phyloP scores from a whole-genome alignment of 495 filamentous ascomycete species.

The Opeltia flavorubescens region DNA sequence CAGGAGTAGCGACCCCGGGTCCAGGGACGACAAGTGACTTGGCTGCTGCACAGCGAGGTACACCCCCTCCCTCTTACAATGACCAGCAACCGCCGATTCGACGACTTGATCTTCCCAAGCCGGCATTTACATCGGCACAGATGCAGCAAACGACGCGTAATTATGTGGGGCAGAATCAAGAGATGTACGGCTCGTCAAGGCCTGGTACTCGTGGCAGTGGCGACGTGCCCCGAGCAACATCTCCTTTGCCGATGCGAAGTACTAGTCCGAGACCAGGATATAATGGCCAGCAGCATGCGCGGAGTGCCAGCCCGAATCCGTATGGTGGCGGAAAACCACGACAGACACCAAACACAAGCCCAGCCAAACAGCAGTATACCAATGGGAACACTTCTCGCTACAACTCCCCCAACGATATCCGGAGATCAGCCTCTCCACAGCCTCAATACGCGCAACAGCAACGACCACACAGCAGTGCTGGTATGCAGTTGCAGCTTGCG shows the following conservation, averaged over 20 bases:
- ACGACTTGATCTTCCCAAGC: slow-evolving; percentile 76
- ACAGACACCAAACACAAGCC: slow-evolving; percentile 13
- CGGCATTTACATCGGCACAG: slow-evolving; percentile 76
- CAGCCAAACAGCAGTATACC: slow-evolving; percentile 11
- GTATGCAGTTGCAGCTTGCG: slow-evolving; percentile 75
- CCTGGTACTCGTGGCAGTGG: slow-evolving; percentile 19
- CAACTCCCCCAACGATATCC: slow-evolving; percentile 38
- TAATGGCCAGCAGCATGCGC: slow-evolving; percentile 1
- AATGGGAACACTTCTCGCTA: neutral
- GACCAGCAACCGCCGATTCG: slow-evolving; percentile 44
- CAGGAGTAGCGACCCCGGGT: slow-evolving; percentile 74
- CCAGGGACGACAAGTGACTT: slow-evolving; percentile 38
- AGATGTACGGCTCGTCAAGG: slow-evolving; percentile 48
- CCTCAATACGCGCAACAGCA: slow-evolving; percentile 43
- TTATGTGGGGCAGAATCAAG: slow-evolving; percentile 69
- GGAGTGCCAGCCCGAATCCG: slow-evolving; percentile 20
- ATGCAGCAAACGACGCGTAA: slow-evolving; percentile 90
- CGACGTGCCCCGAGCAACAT: slow-evolving; percentile 31
- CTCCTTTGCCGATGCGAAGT: slow-evolving; percentile 40
- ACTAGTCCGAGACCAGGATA: slow-evolving; percentile 37
- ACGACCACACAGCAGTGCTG: slow-evolving; percentile 46
- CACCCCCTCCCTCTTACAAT: slow-evolving; percentile 76
- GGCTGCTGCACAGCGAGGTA: slow-evolving; percentile 42
- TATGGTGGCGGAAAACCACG: slow-evolving; percentile 7
- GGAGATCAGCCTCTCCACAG: slow-evolving; percentile 44